These are phyloP conservation scores for Domatiomyces globalis DNA, from an alignment of 2,329 filamentous ascomycete genomes.

Conservation along the genomic window DNA sequence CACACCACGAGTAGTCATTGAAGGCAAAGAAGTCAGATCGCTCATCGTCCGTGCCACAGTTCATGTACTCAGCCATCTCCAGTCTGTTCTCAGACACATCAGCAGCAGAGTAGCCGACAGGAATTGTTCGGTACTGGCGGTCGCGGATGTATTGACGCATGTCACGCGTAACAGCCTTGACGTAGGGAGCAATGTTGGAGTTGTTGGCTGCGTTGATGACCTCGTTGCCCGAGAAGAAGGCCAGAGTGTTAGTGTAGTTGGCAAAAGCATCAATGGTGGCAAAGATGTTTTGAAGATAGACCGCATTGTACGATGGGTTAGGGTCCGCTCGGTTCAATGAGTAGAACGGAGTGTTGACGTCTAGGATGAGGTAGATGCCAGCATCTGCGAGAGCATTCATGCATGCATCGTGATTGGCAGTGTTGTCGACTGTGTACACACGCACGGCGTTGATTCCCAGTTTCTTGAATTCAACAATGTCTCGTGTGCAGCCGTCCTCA, in stretches of 20 bases:
- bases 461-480: constrained; percentile 68
- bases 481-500: constrained; percentile 54
- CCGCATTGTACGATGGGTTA: constrained; percentile 67
- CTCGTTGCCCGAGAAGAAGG: constrained; percentile 74
- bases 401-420: constrained; percentile 63
- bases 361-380: constrained; percentile 81
- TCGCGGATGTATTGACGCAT: constrained; percentile 56
- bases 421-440: constrained; percentile 88
- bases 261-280: constrained; percentile 74
- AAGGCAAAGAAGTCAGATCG: constrained; percentile 81
- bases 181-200: constrained; percentile 53
- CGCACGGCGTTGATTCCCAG: constrained; percentile 83
- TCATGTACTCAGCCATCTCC: constrained; percentile 83
- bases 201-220: constrained; percentile 58
- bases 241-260: constrained; percentile 72
- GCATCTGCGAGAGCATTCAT: constrained; percentile 69
- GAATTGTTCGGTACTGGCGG: constrained; percentile 49
- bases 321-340: constrained; percentile 68
- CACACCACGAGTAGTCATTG: constrained; percentile 84
- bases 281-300: constrained; percentile 74
- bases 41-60: constrained; percentile 73
- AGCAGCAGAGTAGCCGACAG: constrained; percentile 63
- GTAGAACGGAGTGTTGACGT: constrained; percentile 84
- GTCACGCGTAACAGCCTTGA: constrained; percentile 67
- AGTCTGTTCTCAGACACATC: constrained; percentile 75